These are phyloP conservation scores for Moniliophthora roreri DNA, from an alignment of 1,284 basidiomycete species.

Conservation along the genomic window DNA sequence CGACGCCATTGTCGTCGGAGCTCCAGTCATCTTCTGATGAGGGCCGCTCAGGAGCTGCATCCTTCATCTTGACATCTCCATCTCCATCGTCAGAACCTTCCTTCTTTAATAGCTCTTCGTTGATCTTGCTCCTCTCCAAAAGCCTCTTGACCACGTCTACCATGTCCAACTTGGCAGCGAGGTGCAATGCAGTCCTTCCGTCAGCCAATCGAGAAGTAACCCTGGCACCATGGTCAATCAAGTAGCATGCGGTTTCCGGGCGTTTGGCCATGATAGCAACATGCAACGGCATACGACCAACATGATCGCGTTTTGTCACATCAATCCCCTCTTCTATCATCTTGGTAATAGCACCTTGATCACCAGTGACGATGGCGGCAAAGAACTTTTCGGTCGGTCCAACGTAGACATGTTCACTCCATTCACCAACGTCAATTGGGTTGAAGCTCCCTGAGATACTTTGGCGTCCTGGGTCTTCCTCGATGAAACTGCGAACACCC, in stretches of 20 bases:
- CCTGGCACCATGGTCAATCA: slow-evolving; percentile 53
- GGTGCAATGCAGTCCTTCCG: slow-evolving; percentile 52
- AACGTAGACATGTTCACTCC: slow-evolving; percentile 59
- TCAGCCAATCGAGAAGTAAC: slow-evolving; percentile 56
- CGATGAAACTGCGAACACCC: slow-evolving; percentile 41
- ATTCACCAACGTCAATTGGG: slow-evolving; percentile 65
- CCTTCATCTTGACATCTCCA: slow-evolving; percentile 26
- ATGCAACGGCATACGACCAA: slow-evolving; percentile 57
- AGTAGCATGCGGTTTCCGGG: slow-evolving; percentile 43
- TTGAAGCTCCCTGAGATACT: slow-evolving; percentile 62
- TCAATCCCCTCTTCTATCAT: slow-evolving; percentile 43
- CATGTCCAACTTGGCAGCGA: slow-evolving; percentile 50
- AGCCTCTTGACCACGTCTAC: slow-evolving; percentile 44
- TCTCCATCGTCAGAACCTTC: slow-evolving; percentile 26
- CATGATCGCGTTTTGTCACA: slow-evolving; percentile 53
- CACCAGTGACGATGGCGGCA: slow-evolving; percentile 44
- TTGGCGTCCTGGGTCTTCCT: slow-evolving; percentile 60
- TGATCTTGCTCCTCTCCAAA: slow-evolving; percentile 44
- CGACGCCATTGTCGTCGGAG: slow-evolving; percentile 38
- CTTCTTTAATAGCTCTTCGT: slow-evolving; percentile 34
- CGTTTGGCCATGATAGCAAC: slow-evolving; percentile 48
- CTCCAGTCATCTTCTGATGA: slow-evolving; percentile 49
- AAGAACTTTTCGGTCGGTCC: slow-evolving; percentile 53
- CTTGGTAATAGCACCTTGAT: slow-evolving; percentile 35
- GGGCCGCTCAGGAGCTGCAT: slow-evolving; percentile 26